Base-by-base conservation (phyloP, 1,284 basidiomycete genomes). In the Phenoliferia sp. region DNA sequence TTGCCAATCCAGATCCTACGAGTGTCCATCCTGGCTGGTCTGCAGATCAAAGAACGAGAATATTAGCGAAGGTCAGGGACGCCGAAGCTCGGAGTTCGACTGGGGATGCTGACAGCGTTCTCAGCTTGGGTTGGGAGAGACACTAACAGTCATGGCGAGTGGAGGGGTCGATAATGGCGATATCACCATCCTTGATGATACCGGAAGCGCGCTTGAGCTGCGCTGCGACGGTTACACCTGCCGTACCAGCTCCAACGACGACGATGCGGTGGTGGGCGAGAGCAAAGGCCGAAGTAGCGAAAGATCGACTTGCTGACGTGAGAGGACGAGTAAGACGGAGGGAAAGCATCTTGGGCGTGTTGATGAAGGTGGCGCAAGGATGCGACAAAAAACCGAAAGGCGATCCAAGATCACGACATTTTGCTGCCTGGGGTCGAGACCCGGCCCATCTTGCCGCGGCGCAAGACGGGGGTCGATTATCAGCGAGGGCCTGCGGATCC, bases 91-190 rank as follows among this genome's bases (percentile, higher is more conserved):
- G n/a, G n/a, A n/a, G n/a, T n/a, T n/a, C n/a, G n/a, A n/a, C n/a
- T n/a, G n/a, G n/a, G n/a, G n/a, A n/a, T n/a, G n/a, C n/a, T n/a
- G n/a, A n/a, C n/a, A n/a, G n/a, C n/a, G n/a, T n/a, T n/a, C n/a
- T n/a, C n/a, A n/a, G n/a, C n/a, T n/a, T n/a, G n/a, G n/a, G n/a
- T n/a, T n/a, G n/a, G n/a, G n/a, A n/a, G n/a, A n/a, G n/a, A n/a
- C n/a, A 77, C 83, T 74, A 75, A 89, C 88, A 92, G 78, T 90
- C 84, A 78, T 92, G 90, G 70, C 84, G 85, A 67, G 88, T 83
- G 15, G 89, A 85, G 39, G 83, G 83, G 61, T 96, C 94, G 59
- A 95, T 80, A 65, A 96, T 88, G 19, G 87, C 90, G 65, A 96
- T 86, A 78, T 95, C 92, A 57, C 86, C 89, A 50, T 83, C 79